phyloP scores from a whole-genome alignment of 257 asterid genomes.

The Haberlea rhodopensis region DNA sequence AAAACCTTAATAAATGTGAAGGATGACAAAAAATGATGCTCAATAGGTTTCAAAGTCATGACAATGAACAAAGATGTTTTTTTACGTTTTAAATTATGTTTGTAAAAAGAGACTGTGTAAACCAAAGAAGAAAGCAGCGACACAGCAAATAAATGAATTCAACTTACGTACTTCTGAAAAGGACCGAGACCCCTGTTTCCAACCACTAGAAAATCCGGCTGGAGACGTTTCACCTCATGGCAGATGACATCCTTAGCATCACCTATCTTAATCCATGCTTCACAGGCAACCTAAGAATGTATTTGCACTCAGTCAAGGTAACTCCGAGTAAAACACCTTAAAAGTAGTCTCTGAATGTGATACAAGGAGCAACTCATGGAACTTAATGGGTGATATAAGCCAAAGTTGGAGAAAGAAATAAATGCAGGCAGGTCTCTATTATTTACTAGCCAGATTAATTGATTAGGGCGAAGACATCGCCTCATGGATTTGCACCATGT shows the following conservation, averaged over 20 bases:
- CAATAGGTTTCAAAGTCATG: not conserved
- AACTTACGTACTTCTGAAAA: conserved; percentile 60
- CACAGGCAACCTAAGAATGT: conserved; percentile 66
- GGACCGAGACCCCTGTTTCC: conserved; percentile 95
- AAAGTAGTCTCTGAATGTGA: not conserved
- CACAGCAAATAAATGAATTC: not conserved
- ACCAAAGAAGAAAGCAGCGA: not conserved
- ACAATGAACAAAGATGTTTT: not conserved
- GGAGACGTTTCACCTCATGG: conserved; percentile 59
- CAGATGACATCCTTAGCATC: conserved; percentile 80
- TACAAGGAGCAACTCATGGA: not conserved
- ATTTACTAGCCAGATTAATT: not conserved
- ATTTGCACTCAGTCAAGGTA: not conserved
- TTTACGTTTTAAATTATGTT: not conserved
- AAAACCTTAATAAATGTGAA: not conserved
- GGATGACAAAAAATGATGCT: not conserved
- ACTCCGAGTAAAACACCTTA: not conserved
- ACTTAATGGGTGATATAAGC: not conserved
- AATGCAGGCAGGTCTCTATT: not conserved
- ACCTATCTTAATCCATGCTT: conserved; percentile 81
- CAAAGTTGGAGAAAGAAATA: not conserved
- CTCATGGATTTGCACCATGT: not conserved
- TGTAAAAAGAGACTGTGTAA: not conserved
- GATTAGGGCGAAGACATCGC: conserved; percentile 2
- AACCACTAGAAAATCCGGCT: conserved; percentile 77